Conservation (phyloP, 2,329 filamentous ascomycete species). For the Paraphoma sp. region DNA sequence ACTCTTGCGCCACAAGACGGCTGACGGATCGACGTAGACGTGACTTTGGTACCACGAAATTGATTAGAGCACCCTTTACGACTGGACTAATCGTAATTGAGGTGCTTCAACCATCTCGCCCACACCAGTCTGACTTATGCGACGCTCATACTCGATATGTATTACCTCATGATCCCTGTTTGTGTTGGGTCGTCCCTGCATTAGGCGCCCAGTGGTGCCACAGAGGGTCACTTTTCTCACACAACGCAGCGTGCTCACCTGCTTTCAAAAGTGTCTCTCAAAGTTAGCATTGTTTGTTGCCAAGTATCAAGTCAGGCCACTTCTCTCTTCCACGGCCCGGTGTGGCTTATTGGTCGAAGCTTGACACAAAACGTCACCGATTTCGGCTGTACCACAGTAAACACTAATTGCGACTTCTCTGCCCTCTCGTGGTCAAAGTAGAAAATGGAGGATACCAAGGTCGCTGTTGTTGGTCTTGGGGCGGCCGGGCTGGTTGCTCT, state of each 20-base stretch:
- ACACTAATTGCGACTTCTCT: neutral
- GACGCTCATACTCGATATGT: neutral
- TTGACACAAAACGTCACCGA: neutral
- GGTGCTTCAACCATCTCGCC: too few species aligned
- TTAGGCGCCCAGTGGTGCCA: neutral
- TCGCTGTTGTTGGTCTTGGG: conserved; percentile 22
- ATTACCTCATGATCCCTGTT: neutral
- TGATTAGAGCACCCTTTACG: too few species aligned
- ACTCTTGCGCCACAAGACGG: neutral
- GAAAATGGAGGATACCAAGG: too few species aligned
- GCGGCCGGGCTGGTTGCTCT: conserved; percentile 20
- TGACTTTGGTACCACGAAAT: too few species aligned
- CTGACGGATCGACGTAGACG: too few species aligned
- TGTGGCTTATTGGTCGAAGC: neutral
- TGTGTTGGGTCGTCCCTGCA: neutral
- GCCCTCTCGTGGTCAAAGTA: neutral
- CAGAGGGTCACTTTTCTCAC: too few species aligned
- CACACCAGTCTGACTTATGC: too few species aligned
- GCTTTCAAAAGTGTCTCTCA: neutral
- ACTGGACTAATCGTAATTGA: too few species aligned
- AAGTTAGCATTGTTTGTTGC: neutral
- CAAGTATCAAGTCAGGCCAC: neutral
- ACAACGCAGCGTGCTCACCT: too few species aligned
- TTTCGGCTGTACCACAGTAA: too few species aligned
- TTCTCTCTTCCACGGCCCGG: neutral